phyloP scores from a whole-genome alignment of 208 protist species.

The Leptomonas seymouri region DNA sequence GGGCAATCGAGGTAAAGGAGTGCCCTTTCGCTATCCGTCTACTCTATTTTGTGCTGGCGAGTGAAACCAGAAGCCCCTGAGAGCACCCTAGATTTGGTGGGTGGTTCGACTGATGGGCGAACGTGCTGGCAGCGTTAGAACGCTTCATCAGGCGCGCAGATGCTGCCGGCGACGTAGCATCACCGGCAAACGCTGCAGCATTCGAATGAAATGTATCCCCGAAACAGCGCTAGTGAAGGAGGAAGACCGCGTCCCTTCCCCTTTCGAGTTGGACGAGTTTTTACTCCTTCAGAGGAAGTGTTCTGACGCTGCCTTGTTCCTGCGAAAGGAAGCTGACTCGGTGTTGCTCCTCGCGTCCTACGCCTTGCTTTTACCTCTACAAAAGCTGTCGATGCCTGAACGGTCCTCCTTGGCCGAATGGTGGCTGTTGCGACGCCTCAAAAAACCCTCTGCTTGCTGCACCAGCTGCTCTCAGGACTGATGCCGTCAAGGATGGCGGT shows the following conservation, averaged over 20 bases:
- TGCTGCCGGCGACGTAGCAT: neutral
- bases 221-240: too few relatives aligned
- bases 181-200: neutral
- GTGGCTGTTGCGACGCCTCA: neutral
- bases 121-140: constrained; percentile 1
- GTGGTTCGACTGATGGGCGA: constrained; percentile 10
- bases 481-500: constrained; percentile 9
- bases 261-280: constrained; percentile 1
- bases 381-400: constrained; percentile 10
- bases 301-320: neutral
- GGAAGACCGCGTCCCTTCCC: neutral
- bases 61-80: too few relatives aligned
- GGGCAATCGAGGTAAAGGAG: too few relatives aligned
- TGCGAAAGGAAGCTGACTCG: neutral
- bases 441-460: neutral
- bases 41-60: too few relatives aligned
- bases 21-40: too few relatives aligned
- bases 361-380: constrained; percentile 1
- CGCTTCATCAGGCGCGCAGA: neutral
- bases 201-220: too few relatives aligned
- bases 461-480: constrained; percentile 15
- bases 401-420: neutral
- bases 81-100: neutral
- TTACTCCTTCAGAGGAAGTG: neutral
- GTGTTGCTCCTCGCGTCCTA: neutral